Evolutionary conservation across 2,329 filamentous ascomycete species (phyloP).

Genomic region (Colletotrichum sansevieriae): DNA sequence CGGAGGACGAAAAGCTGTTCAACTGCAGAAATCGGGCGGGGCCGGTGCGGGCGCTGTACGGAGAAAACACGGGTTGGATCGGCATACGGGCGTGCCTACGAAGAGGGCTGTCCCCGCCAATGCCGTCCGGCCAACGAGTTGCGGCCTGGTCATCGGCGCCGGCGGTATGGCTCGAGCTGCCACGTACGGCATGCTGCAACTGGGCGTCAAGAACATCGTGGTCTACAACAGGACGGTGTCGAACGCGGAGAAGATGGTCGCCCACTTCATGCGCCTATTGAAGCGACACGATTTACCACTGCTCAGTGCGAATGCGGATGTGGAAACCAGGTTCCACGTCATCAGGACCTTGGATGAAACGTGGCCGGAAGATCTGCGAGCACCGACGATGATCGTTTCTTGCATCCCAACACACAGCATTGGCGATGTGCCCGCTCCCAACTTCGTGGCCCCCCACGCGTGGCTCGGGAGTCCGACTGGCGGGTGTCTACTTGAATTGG

Average conservation of each 20-base stretch:
- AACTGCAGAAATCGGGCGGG: slow-evolving; percentile 73
- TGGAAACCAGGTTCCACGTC: slow-evolving; percentile 66
- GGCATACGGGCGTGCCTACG: slow-evolving; percentile 81
- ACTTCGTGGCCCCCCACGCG: slow-evolving; percentile 76
- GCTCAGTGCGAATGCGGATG: slow-evolving; percentile 52
- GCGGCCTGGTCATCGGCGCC: slow-evolving; percentile 72
- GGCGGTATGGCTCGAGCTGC: slow-evolving; percentile 84
- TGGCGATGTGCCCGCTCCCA: slow-evolving; percentile 72
- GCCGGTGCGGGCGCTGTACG: slow-evolving; percentile 77
- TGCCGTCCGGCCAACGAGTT: slow-evolving; percentile 67
- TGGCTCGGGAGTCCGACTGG: slow-evolving; percentile 82
- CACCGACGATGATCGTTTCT: slow-evolving; percentile 81
- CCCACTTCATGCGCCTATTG: slow-evolving; percentile 75
- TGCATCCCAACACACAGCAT: slow-evolving; percentile 81
- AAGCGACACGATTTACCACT: slow-evolving; percentile 57
- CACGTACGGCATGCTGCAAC: slow-evolving; percentile 81
- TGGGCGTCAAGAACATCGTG: slow-evolving; percentile 82
- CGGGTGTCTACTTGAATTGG: slow-evolving; percentile 80
- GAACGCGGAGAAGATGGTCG: slow-evolving; percentile 76
- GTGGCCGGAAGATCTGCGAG: slow-evolving; percentile 74
- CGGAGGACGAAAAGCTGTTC: slow-evolving; percentile 65
- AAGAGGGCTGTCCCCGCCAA: slow-evolving; percentile 79
- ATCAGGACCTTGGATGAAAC: slow-evolving; percentile 68
- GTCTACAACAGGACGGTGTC: slow-evolving; percentile 78
- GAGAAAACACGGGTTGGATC: slow-evolving; percentile 87